These are phyloP conservation scores for Rhizophora apiculata DNA, from an alignment of 345 rosid species.

Conservation along the genomic window DNA sequence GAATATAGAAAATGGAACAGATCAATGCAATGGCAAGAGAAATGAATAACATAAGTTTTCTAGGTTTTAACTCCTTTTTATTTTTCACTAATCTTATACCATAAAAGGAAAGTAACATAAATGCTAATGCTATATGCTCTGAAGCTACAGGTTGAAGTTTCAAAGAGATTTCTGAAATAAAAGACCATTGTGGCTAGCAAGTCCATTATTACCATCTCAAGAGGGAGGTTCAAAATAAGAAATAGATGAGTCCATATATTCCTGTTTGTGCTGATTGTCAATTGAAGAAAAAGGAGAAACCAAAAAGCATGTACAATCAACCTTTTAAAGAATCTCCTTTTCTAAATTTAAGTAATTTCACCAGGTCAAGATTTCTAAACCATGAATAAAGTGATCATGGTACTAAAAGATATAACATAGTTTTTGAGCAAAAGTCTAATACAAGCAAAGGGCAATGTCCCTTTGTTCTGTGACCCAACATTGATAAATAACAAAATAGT, in stretches of 20 bases:
- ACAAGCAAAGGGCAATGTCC: background rate
- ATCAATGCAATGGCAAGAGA: background rate
- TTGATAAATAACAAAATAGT: no score
- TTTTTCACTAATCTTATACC: background rate
- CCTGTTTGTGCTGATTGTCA: background rate
- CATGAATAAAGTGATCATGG: background rate
- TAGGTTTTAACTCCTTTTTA: no score
- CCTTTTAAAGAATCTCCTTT: background rate
- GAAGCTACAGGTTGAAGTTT: background rate
- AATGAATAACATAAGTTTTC: background rate
- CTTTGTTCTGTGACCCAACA: no score
- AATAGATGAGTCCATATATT: background rate
- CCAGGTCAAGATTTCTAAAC: background rate
- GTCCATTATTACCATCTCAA: background rate
- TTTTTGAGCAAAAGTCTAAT: background rate
- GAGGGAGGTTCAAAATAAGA: background rate
- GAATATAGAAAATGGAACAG: slow-evolving; percentile 1
- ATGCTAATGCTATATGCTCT: background rate
- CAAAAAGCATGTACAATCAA: background rate
- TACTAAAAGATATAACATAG: background rate
- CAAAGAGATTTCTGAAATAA: no score
- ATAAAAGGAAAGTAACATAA: background rate
- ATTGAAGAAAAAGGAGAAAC: background rate
- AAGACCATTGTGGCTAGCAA: no score
- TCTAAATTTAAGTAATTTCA: background rate